Evolutionary conservation across 768 basidiomycete genomes (phyloP).

Genomic region (Podaxis rugospora): DNA sequence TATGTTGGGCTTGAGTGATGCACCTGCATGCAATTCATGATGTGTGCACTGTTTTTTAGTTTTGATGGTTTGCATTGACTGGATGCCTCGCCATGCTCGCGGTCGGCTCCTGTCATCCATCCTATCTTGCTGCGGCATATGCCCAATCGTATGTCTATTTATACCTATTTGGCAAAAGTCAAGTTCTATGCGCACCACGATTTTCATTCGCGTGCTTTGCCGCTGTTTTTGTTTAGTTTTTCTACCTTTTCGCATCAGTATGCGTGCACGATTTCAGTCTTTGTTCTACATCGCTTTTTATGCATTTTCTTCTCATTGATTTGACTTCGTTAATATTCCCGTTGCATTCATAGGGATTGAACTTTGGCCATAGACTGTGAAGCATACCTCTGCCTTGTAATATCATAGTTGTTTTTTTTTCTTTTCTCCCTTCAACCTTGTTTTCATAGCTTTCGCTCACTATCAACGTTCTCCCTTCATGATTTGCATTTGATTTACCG

Average conservation of each 20-base stretch:
- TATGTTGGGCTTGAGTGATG: constrained; percentile 53
- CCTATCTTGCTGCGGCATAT: neutral
- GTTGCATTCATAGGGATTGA: constrained; percentile 3
- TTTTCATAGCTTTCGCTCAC: neutral
- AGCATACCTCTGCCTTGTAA: constrained; percentile 5
- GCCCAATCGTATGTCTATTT: constrained; percentile 3
- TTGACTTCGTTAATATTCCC: constrained; percentile 13
- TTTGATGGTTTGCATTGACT: neutral
- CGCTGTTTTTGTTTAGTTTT: constrained; percentile 5
- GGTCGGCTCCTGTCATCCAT: neutral
- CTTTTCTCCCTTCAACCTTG: neutral
- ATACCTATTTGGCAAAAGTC: neutral
- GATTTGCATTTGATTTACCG: neutral
- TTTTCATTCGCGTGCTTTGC: neutral
- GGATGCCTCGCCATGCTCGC: neutral
- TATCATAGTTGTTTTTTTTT: constrained; percentile 1
- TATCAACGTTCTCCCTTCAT: neutral
- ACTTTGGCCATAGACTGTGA: constrained; percentile 7
- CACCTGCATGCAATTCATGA: neutral
- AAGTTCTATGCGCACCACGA: neutral
- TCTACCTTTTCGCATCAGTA: constrained; percentile 4
- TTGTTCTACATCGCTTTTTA: neutral
- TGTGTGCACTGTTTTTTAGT: neutral
- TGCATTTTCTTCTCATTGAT: constrained; percentile 3
- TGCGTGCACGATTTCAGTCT: neutral